Evolutionary conservation across 257 asterid species (phyloP).

Genomic region (Solanum acaule): DNA sequence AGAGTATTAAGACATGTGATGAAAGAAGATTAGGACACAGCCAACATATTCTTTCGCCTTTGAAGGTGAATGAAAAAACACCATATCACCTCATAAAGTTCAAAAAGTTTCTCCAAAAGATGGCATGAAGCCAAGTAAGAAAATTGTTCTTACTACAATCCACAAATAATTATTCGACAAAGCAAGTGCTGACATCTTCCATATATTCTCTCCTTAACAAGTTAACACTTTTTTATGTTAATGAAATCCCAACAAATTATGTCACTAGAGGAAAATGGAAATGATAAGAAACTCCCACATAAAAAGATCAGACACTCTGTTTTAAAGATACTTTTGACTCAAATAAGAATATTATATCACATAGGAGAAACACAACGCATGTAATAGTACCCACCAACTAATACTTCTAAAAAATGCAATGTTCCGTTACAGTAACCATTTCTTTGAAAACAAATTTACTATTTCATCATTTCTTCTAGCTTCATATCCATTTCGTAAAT

Average conservation of each 20-base stretch:
- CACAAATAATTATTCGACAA: neutral
- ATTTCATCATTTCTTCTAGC: neutral
- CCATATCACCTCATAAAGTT: no score
- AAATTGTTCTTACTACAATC: no score
- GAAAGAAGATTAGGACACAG: no score
- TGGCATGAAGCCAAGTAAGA: no score
- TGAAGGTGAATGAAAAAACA: no score
- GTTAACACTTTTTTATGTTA: neutral
- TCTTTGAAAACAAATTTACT: neutral
- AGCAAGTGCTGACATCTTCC: neutral
- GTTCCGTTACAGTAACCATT: neutral
- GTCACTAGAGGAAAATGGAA: neutral
- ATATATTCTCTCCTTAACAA: neutral
- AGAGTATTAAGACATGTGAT: no score
- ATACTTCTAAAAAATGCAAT: neutral
- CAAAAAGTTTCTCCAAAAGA: no score
- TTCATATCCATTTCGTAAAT: neutral
- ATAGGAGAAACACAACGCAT: neutral
- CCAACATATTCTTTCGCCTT: no score
- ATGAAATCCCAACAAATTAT: neutral
- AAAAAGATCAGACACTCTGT: neutral
- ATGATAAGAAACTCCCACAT: neutral
- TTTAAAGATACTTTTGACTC: neutral
- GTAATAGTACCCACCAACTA: neutral
- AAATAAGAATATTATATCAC: neutral